These are phyloP conservation scores for Pseudoturritis turrita DNA, from an alignment of 345 rosid species.

Conservation along the genomic window DNA sequence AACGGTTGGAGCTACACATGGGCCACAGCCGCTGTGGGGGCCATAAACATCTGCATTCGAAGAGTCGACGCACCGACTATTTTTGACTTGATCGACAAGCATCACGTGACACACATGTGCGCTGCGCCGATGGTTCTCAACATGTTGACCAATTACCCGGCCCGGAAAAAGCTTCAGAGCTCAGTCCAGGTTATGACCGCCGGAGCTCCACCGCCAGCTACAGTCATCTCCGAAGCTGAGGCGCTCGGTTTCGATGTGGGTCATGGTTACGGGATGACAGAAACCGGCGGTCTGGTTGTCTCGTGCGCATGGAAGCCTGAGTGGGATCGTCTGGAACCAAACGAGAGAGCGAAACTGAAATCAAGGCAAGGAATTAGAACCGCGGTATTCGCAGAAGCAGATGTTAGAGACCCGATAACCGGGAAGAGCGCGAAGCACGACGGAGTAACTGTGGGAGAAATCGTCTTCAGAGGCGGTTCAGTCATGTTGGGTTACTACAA, in stretches of 20 bases:
- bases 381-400: conserved; percentile 31
- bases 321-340: conserved; percentile 38
- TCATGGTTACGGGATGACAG: conserved; percentile 56
- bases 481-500: conserved; percentile 62
- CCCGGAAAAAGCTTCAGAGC: conserved; percentile 14
- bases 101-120: conserved; percentile 59
- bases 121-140: conserved; percentile 56
- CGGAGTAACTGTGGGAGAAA: conserved; percentile 49
- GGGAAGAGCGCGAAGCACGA: conserved; percentile 43
- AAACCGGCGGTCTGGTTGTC: conserved; percentile 45
- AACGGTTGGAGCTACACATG: conserved; percentile 59
- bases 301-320: conserved; percentile 48
- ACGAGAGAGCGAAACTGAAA: conserved; percentile 43
- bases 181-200: conserved; percentile 47
- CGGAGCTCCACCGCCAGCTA: conserved; percentile 49
- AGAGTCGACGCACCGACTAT: conserved; percentile 35
- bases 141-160: conserved; percentile 41
- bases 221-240: conserved; percentile 36
- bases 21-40: conserved; percentile 63
- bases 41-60: conserved; percentile 49
- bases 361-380: conserved; percentile 49
- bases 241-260: conserved; percentile 43
- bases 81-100: conserved; percentile 36
- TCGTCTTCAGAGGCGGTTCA: conserved; percentile 43
- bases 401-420: conserved; percentile 38